Evolutionary conservation across 257 asterid genomes (phyloP), one percentile per base, ranked within the genome.

Genomic region (Knoxia roxburghii): DNA sequence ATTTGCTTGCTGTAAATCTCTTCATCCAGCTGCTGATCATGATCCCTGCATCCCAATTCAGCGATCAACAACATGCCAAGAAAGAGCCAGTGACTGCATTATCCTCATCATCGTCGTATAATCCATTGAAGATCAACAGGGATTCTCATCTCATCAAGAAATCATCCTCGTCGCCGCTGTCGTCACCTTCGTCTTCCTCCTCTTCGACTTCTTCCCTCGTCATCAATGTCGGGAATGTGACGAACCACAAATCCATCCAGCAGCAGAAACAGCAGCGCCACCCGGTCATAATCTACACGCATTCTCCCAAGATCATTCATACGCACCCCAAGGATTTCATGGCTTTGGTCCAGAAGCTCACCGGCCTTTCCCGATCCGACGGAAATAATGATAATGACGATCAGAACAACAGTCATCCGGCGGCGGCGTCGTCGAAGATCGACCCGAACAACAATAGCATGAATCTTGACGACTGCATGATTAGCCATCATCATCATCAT

Each of bases 341-440:
- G 85, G 76, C 76, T 23, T 50, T 80, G 70, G 85, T 80, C 24
- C 85, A 80, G 35, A 80, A 80, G 33, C 85, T 80, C 50, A 80
- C 85, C 23, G 82, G 85, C 8, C 57, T 77, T 6, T 64, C 85
- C 18, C 69, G 76, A 11, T 40, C 72, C n/a, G 72, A 70, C 29
- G 66, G 73, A 7, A 75, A 68, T 7, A 5, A 33, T 35, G 30
- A 20, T 54, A 65, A 57, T 9, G 14, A 4, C 24, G 0, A 18
- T 41, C 37, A 8, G 6, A 37, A 37, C 9, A 37, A 37, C 41
- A 4, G 9, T 2, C 50, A 1, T 14, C 75, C 57, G 2, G 15
- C 14, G 15, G 5, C 48, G 2, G 6, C 48, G 48, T 39, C 72
- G 39, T 17, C 59, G 41, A 26, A 50, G 35, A 4, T 67, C 0